Percentiles rank a stretch among this genome's conserved stretches.
phyloP scores from a whole-genome alignment of 208 protist species.

The Trypanosoma caninum region DNA sequence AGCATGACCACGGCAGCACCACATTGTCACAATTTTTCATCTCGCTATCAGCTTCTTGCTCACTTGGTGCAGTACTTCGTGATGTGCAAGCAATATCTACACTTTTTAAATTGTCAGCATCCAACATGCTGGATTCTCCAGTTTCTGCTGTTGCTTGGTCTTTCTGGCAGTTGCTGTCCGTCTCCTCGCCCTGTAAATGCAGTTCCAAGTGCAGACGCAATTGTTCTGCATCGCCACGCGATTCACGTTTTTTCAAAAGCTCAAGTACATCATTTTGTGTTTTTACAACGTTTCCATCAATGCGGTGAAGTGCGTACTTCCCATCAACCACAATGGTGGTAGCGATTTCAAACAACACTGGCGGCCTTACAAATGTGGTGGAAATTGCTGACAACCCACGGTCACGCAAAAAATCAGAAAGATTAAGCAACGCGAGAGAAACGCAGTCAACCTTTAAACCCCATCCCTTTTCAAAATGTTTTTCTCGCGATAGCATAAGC shows the following conservation, averaged over 20 bases:
- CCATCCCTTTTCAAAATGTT: constrained; percentile 9
- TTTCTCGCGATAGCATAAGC: neutral
- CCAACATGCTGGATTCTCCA: no score
- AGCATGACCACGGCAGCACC: constrained; percentile 11
- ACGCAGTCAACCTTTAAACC: constrained; percentile 20
- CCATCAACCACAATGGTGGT: neutral
- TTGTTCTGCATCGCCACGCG: neutral
- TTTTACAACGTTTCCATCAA: constrained; percentile 11
- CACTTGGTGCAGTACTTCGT: neutral
- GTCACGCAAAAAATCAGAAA: constrained; percentile 3
- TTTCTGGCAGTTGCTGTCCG: neutral
- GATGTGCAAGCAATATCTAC: no score
- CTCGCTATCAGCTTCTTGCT: neutral
- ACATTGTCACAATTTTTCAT: neutral
- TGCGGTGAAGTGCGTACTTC: constrained; percentile 11
- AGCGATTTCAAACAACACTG: neutral
- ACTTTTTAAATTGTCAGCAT: no score
- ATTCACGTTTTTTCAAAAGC: neutral
- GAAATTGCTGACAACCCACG: neutral
- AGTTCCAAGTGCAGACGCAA: constrained; percentile 2
- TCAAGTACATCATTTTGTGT: constrained; percentile 17
- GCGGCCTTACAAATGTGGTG: neutral
- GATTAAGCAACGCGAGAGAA: constrained; percentile 20
- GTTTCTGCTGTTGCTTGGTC: no score
- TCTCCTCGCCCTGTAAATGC: neutral